Evolutionary conservation across 1,139 yeast species (phyloP), one percentile per base, ranked within the genome.

Genomic region (Arxiozyma telluris): DNA sequence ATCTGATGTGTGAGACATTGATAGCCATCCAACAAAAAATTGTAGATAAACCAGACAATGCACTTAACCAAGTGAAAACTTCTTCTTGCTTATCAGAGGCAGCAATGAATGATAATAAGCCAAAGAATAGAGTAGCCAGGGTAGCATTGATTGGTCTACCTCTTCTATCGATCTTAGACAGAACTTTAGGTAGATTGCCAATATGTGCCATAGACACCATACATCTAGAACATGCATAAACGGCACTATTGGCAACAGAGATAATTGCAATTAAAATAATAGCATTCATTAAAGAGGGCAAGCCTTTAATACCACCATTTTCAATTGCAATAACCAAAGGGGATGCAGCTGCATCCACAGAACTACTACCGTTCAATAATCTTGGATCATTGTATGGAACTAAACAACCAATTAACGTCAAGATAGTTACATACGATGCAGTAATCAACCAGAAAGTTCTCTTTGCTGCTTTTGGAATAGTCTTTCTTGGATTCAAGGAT

Each of bases 371-470:
- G 44, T 74, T 71, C 47, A 80, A 65, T 61, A 85, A 74, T 56
- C 77, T 71, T 7, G 72, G 66, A 59, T 82, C 83, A 59, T 72
- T 73, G 72, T 78, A 83, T 44, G 90, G 89, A 50, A 86, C 93
- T 53, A 85, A 73, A 59, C 83, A 74, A 53, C 91, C 89, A 57
- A 85, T 76, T 54, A 86, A 69, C 43, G 81, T 76, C 65, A 84
- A 72, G 30, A 84, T 78, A 27, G 81, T 73, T 54, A 86, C 72
- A 71, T 85, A 86, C 65, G 84, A 84, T 27, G 81, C 69, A 23
- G 84, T 74, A 58, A 86, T 83, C 68, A 89, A 76, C 90, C 90
- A 84, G 71, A 85, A 84, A 22, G 85, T 87, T 68, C 84, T 89
- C 70, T 84, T 84, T 55, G 83, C 79, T 47, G 93, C 93, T 61